A percentile compares a stretch with the other conserved stretches of the same genome.
These are phyloP conservation scores for Haematococcus lacustris DNA, from an alignment of 139 green algal species.

Conservation along the genomic window DNA sequence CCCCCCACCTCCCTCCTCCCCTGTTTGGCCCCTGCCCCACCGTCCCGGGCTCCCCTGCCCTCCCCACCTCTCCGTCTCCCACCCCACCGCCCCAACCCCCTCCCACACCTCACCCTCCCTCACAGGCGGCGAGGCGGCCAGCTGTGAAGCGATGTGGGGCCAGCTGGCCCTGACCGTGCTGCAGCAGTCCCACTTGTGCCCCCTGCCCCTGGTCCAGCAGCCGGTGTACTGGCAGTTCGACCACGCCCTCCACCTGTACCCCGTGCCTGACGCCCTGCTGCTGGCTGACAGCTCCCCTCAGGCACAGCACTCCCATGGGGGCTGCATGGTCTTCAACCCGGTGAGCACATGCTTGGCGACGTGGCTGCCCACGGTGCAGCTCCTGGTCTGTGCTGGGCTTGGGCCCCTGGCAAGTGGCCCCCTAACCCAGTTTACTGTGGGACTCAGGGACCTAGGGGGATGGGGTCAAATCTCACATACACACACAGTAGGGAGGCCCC, in stretches of 20 bases:
- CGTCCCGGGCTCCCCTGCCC: neutral
- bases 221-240: constrained; percentile 77
- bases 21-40: neutral
- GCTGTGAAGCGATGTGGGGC: constrained; percentile 28
- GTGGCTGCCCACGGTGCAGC: neutral
- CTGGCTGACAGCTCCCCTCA: constrained; percentile 58
- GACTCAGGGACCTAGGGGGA: no score
- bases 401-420: neutral
- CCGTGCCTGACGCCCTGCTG: constrained; percentile 73
- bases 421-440: neutral
- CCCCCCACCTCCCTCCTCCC: neutral
- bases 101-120: neutral
- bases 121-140: constrained; percentile 9
- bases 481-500: neutral
- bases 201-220: constrained; percentile 73
- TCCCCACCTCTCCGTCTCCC: neutral
- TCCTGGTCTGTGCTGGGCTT: neutral
- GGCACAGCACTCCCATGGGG: constrained; percentile 41
- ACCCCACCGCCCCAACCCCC: neutral
- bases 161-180: constrained; percentile 77
- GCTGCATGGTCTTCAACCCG: constrained; percentile 68
- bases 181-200: constrained; percentile 86
- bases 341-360: constrained; percentile 16
- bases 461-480: neutral
- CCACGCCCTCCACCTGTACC: constrained; percentile 78